Base-by-base conservation (phyloP, 768 basidiomycete species). In the Agrocybe praecox region DNA sequence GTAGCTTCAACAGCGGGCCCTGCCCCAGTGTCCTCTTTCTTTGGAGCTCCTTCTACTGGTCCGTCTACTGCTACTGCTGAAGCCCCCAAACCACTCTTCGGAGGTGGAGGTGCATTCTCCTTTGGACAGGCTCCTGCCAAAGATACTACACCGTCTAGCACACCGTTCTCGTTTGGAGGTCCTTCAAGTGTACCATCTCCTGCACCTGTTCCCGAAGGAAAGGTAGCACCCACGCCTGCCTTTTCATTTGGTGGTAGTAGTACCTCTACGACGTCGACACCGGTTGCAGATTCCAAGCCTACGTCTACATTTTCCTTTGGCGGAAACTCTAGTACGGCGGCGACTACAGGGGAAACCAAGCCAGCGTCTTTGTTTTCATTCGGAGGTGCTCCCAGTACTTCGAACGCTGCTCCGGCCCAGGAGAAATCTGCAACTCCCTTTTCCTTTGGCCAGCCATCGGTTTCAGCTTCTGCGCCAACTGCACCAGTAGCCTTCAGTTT, bases 401-500 rank as follows among this genome's bases (percentile, higher is more conserved):
- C 64, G 11, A 62, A 59, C 69, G 10, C 58, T 70, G 14, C 68
- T n/a, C 61, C 60, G 1, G 18, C 53, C 10, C 67, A 65, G 43
- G 44, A 63, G 11, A 36, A 59, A 15, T 17, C 63, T 17, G 26
- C 74, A 10, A 59, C 71, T 23, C 8, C 56, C 1, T 86, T 84
- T 62, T 56, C 67, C 9, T 85, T 85, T 60, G 77, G 74, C 18
- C 57, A 73, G 24, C 62, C 80, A 19, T 57, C 72, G 22, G 57
- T 66, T 19, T 57, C 72, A 6, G 53, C 68, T 10, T 49, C 62
- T 44, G 52, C 63, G 17, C 54, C 67, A 34, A 33, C 58, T 75
- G 49, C 74, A 14, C 57, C 74, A 15, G 49, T 75, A 4, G 64
- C 68, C 7, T 86, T 86, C 63, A 71, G 77, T 9, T 89, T 89